Base-by-base conservation (phyloP, 2,329 filamentous ascomycete genomes). In the Pleoardoris graminearum region DNA sequence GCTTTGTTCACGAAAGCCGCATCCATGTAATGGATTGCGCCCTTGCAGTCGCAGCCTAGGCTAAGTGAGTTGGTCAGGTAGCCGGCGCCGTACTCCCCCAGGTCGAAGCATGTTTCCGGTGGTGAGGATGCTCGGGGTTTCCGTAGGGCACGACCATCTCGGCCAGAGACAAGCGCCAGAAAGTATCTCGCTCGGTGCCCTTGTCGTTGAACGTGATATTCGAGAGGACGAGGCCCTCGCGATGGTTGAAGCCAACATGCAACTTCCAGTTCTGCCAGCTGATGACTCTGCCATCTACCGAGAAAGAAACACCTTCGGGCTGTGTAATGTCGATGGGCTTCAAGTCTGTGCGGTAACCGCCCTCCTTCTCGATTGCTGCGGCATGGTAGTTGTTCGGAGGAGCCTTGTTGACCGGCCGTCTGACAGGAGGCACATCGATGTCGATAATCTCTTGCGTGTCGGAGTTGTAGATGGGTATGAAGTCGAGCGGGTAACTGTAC, bases 61-160 rank as follows among this genome's bases (percentile, higher is more conserved):
- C 85, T 79, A 2, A 93, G 80, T 43, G 84, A 88, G 75, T 92
- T 92, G 54, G 89, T 88, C 87, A 92, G 90, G 74, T 91, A 91
- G 8, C 89, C 89, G 36, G 86, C 89, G 30, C 89, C 89, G 62
- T 91, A 91, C 70, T 92, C 89, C 54, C 89, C 89, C 0, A 91
- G 79, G 71, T 92, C 89, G 60, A 92, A 7, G 89, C 89, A 66
- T 91, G 88, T 67, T 93, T 93, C 48, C 89, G 80, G 63, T 91
- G 89, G 70, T 92, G 89, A 16, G 89, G 89, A 59, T 86, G 84
- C 60, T 91, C 88, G 0, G 89, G 89, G 66, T 91, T 90, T 41
- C 89, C 89, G 60, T 92, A 96, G 0, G 91, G 91, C 1, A 96
- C 91, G 0, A 96, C 91, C 91, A 97, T 97, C 77, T 96, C 92